Evolutionary conservation across 257 asterid species (phyloP).

Genomic region (Solanum gandarillasii): DNA sequence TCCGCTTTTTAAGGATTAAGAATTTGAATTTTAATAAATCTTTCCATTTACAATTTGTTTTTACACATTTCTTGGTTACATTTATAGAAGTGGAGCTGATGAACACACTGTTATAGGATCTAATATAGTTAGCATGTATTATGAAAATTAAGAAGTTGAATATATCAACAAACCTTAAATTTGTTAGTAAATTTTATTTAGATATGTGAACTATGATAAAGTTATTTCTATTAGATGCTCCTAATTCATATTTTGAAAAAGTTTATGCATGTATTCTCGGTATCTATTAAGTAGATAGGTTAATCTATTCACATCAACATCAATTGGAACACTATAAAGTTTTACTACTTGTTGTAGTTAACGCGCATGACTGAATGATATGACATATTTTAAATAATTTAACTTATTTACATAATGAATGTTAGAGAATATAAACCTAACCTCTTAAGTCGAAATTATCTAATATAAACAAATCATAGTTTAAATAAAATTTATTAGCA

Average conservation of each 20-base stretch:
- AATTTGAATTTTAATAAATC: no score
- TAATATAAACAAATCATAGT: neutral
- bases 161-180: no score
- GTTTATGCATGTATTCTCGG: neutral
- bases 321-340: neutral
- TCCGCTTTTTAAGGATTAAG: neutral
- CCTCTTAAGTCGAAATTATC: neutral
- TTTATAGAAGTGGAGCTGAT: neutral
- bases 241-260: neutral
- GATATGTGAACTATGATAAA: neutral
- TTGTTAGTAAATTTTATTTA: no score
- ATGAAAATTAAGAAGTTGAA: neutral
- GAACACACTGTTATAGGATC: neutral
- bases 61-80: neutral
- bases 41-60: no score
- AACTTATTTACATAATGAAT: neutral
- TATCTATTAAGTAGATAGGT: neutral
- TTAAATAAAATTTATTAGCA: neutral
- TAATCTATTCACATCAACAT: neutral
- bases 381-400: neutral
- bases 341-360: neutral
- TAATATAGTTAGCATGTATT: neutral
- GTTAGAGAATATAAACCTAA: neutral
- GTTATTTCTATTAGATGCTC: neutral
- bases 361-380: neutral